A percentile compares a stretch with the other conserved stretches of the same genome.
phyloP scores from a whole-genome alignment of 176 grass and related monocot genomes.

The Musa acuminata region DNA sequence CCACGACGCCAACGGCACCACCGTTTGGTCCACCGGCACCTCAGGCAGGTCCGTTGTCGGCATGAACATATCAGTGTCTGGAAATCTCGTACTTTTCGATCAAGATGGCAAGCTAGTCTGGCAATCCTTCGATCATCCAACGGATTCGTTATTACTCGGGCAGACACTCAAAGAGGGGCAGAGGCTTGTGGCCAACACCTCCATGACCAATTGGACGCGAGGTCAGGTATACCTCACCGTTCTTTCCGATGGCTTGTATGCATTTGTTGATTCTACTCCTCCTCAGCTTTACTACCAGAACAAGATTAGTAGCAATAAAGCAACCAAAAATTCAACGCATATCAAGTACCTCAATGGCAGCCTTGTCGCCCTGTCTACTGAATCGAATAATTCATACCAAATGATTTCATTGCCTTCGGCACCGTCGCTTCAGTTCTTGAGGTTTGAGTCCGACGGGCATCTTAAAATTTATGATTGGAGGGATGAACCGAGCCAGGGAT shows the following conservation, averaged over 20 bases:
- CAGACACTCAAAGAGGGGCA: neutral
- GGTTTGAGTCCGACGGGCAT: constrained; percentile 52
- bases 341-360: constrained; percentile 1
- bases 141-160: neutral
- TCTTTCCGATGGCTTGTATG: neutral
- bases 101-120: neutral
- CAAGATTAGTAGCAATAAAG: no score
- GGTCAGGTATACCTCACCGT: neutral
- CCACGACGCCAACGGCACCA: neutral
- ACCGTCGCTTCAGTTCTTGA: constrained; percentile 8
- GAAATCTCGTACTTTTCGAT: constrained; percentile 1
- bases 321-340: neutral
- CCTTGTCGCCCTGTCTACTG: neutral
- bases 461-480: constrained; percentile 39
- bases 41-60: neutral
- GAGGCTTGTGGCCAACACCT: neutral
- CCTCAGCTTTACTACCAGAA: neutral
- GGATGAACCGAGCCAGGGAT: neutral
- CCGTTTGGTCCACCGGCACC: constrained; percentile 11
- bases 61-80: neutral
- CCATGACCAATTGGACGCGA: constrained; percentile 3
- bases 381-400: neutral
- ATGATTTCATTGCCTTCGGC: neutral
- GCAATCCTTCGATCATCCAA: constrained; percentile 13
- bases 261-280: neutral